Conservation (phyloP, 176 grass and related monocot species). For the Phyllostachys edulis region DNA sequence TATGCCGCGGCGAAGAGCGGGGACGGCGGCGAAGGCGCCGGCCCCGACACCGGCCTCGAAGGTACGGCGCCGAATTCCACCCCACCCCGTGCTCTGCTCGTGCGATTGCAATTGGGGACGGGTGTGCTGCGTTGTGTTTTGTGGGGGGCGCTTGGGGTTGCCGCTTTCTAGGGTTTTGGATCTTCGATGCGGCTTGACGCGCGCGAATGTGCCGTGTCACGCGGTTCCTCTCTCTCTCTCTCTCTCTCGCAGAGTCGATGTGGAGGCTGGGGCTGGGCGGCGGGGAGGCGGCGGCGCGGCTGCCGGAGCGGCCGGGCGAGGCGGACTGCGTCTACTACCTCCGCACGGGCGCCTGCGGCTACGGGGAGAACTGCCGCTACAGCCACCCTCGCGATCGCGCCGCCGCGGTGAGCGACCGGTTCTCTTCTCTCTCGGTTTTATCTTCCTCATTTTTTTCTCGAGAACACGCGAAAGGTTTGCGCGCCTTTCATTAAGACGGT, state of each 20-base stretch:
- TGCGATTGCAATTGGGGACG: not conserved
- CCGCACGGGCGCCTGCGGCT: constrained; percentile 80
- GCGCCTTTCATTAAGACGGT: too few relatives aligned
- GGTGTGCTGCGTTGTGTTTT: not conserved
- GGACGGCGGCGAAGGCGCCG: too few relatives aligned
- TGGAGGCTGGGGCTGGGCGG: constrained; percentile 70
- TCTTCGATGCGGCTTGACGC: constrained; percentile 4
- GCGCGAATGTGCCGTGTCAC: not conserved
- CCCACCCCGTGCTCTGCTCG: not conserved
- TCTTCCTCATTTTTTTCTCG: too few relatives aligned
- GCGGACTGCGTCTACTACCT: constrained; percentile 81
- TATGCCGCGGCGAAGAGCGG: not conserved
- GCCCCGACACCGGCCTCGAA: constrained; percentile 57
- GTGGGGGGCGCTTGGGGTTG: not conserved
- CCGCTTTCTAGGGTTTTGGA: constrained; percentile 46
- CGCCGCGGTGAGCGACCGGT: too few relatives aligned
- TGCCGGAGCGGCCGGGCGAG: constrained; percentile 83
- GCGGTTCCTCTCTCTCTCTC: not conserved
- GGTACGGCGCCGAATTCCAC: constrained; percentile 38
- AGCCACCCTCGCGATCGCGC: constrained; percentile 93
- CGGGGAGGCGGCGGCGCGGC: constrained; percentile 2
- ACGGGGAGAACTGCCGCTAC: constrained; percentile 89
- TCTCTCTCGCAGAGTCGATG: constrained; percentile 62
- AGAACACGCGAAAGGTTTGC: too few relatives aligned
- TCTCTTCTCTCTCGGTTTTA: too few relatives aligned